These are phyloP conservation scores for Biscogniauxia sp. DNA, from an alignment of 2,329 filamentous ascomycete genomes.

Conservation along the genomic window DNA sequence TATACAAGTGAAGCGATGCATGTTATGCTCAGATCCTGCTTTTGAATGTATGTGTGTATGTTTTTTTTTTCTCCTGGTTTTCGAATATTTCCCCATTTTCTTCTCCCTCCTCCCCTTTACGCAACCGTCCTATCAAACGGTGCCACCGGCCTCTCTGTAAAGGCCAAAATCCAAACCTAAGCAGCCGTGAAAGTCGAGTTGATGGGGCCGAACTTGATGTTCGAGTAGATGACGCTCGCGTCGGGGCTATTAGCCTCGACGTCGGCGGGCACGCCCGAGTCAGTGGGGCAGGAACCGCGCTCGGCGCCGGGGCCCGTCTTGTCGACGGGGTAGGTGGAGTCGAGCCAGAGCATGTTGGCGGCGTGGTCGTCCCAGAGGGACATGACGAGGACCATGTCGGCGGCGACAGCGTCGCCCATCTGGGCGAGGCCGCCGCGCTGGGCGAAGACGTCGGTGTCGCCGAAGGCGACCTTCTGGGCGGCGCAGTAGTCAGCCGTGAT, in stretches of 20 bases:
- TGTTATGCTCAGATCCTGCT: not conserved
- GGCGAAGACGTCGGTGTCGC: conserved; percentile 49
- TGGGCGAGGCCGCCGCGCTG: conserved; percentile 49
- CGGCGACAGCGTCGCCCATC: conserved; percentile 51
- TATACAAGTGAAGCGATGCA: not conserved
- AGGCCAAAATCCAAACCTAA: too few relatives aligned
- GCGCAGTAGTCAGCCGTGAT: conserved; percentile 56
- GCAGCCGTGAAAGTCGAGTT: conserved; percentile 39
- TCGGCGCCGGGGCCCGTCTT: conserved; percentile 38
- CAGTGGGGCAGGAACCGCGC: conserved; percentile 47
- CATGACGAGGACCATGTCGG: conserved; percentile 62
- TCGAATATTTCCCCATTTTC: too few relatives aligned
- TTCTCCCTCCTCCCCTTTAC: not conserved
- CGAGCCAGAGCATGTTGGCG: conserved; percentile 52
- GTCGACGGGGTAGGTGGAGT: conserved; percentile 51
- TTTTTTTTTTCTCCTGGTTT: not conserved
- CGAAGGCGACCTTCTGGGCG: conserved; percentile 52
- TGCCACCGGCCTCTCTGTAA: too few relatives aligned
- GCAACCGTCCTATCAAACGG: too few relatives aligned
- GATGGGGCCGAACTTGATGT: conserved; percentile 49
- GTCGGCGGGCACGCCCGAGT: conserved; percentile 43
- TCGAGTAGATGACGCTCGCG: conserved; percentile 45
- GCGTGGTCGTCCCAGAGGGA: conserved; percentile 54
- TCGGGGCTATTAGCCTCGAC: conserved; percentile 39
- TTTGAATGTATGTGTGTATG: not conserved